Evolutionary conservation across 2,329 filamentous ascomycete species (phyloP).

Genomic region (Fusarium pininemorale): DNA sequence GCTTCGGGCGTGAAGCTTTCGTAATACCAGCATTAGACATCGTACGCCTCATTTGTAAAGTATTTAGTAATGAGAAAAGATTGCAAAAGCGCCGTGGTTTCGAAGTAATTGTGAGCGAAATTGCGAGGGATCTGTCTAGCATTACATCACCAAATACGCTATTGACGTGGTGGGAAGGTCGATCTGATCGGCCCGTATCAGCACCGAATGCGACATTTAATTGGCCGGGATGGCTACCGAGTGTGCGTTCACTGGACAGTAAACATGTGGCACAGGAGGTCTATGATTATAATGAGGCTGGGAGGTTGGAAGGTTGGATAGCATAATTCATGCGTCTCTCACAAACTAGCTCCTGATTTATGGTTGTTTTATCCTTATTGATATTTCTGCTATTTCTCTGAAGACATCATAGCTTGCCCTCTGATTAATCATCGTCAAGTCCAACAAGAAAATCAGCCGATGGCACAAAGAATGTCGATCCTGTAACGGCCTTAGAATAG

Average conservation of each 20-base stretch:
- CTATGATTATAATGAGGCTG: neutral
- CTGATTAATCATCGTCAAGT: conserved; percentile 5
- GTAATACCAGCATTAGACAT: neutral
- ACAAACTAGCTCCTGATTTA: neutral
- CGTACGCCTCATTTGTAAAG: neutral
- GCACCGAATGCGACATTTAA: neutral
- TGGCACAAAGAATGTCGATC: conserved; percentile 63
- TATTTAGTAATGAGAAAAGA: neutral
- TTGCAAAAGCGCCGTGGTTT: neutral
- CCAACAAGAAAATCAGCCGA: conserved; percentile 13
- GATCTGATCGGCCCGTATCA: neutral
- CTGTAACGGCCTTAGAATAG: conserved; percentile 62
- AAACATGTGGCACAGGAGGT: neutral
- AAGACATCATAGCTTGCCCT: neutral
- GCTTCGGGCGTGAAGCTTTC: neutral
- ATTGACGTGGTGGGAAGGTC: neutral
- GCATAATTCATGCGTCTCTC: neutral
- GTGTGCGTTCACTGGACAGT: neutral
- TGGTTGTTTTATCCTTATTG: neutral
- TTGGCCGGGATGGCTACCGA: neutral
- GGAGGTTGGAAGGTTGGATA: neutral
- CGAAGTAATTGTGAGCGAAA: neutral
- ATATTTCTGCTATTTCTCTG: neutral
- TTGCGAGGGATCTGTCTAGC: neutral
- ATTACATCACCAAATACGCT: conserved; percentile 4